phyloP scores from a whole-genome alignment of 257 asterid species.

The Sherardia arvensis region DNA sequence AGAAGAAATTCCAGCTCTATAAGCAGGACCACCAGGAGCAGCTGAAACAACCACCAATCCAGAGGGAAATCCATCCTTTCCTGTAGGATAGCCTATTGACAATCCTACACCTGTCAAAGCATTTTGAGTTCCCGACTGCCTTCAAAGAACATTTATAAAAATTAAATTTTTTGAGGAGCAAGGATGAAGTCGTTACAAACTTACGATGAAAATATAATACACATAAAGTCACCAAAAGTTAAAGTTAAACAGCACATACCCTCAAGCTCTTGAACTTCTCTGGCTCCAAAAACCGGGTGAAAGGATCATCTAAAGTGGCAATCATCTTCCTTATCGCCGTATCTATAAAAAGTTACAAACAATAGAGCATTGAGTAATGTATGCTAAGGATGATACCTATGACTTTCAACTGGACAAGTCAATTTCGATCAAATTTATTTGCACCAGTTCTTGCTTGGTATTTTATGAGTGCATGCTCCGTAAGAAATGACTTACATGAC shows the following conservation, averaged over 20 bases:
- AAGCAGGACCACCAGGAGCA: slow-evolving; percentile 95
- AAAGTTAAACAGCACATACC: slow-evolving; percentile 43
- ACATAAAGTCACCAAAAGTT: slow-evolving; percentile 11
- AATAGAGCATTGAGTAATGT: neutral
- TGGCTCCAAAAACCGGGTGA: slow-evolving; percentile 96
- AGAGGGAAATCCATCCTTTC: slow-evolving; percentile 45
- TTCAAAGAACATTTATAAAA: slow-evolving; percentile 45
- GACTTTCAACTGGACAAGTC: neutral
- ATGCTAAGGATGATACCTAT: neutral
- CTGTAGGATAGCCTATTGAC: slow-evolving; percentile 81
- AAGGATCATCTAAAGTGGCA: slow-evolving; percentile 89
- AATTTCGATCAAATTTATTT: neutral
- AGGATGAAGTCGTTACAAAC: slow-evolving; percentile 8
- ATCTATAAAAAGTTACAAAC: slow-evolving; percentile 33
- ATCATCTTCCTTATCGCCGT: slow-evolving; percentile 90
- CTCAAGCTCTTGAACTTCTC: slow-evolving; percentile 75
- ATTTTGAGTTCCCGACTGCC: slow-evolving; percentile 96
- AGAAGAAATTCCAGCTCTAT: slow-evolving; percentile 69
- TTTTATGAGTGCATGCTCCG: neutral
- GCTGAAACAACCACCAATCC: slow-evolving; percentile 86
- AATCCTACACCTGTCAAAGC: slow-evolving; percentile 90
- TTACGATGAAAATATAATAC: neutral
- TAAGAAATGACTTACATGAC: neutral
- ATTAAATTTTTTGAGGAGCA: slow-evolving; percentile 20
- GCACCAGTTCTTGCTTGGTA: neutral